Evolutionary conservation across 2,329 filamentous ascomycete genomes (phyloP).

Genomic region (Ophiostoma novo-ulmi): DNA sequence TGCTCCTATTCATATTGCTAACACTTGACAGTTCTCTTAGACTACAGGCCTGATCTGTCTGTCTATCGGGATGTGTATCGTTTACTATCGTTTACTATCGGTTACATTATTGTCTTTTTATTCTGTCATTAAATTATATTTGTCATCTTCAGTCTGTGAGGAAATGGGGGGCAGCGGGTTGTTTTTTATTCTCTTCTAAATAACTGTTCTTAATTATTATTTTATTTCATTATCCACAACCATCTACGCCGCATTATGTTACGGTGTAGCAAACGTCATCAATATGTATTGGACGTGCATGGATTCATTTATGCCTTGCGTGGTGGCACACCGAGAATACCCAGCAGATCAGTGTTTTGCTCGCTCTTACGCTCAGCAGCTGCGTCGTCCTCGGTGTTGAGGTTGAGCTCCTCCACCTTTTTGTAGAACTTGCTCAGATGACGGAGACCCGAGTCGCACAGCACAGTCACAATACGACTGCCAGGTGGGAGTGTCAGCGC

Average conservation of each 20-base stretch:
- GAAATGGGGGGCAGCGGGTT: conserved; percentile 5
- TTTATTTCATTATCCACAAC: not conserved
- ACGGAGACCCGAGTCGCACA: conserved; percentile 77
- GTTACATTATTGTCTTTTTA: conserved; percentile 8
- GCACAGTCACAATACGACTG: conserved; percentile 71
- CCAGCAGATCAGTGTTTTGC: conserved; percentile 41
- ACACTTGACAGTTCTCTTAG: not conserved
- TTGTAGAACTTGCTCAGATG: conserved; percentile 86
- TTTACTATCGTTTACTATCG: not conserved
- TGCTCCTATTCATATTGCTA: conserved; percentile 6
- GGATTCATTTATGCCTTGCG: conserved; percentile 6
- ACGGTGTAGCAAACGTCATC: too few relatives aligned
- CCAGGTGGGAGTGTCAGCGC: conserved; percentile 58
- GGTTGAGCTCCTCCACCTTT: conserved; percentile 60
- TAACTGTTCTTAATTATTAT: not conserved
- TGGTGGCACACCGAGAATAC: conserved; percentile 44
- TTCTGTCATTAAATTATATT: not conserved
- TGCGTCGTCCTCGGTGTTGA: conserved; percentile 44
- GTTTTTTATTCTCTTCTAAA: conserved; percentile 4
- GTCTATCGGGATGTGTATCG: not conserved
- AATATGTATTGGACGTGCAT: too few relatives aligned
- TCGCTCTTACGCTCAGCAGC: conserved; percentile 10
- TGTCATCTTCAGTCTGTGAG: not conserved
- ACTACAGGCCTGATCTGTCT: not conserved
- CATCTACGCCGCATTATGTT: too few relatives aligned